These are phyloP conservation scores for Podaxis carcinomalis DNA, from an alignment of 768 basidiomycete species.

Conservation along the genomic window DNA sequence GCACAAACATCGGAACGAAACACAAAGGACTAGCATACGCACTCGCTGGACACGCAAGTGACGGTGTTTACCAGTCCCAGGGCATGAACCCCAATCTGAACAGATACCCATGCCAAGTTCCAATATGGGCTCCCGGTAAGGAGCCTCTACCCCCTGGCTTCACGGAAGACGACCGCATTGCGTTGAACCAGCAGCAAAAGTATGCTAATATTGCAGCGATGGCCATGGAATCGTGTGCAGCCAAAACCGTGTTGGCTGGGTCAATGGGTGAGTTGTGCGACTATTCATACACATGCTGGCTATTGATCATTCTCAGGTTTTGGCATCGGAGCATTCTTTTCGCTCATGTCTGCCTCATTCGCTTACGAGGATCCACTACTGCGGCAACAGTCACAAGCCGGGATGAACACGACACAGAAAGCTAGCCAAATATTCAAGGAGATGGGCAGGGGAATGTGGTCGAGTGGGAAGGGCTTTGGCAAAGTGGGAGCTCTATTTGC, in stretches of 20 bases:
- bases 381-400: slow-evolving; percentile 54
- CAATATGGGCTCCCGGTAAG: slow-evolving; percentile 79
- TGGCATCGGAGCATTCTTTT: slow-evolving; percentile 91
- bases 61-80: slow-evolving; percentile 3
- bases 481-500: slow-evolving; percentile 93
- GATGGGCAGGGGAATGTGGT: slow-evolving; percentile 92
- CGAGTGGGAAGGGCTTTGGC: slow-evolving; percentile 85
- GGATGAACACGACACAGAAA: slow-evolving; percentile 67
- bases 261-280: slow-evolving; percentile 63
- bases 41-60: background rate
- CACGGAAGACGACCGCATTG: slow-evolving; percentile 72
- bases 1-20: slow-evolving; percentile 3
- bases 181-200: slow-evolving; percentile 66
- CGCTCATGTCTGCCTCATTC: slow-evolving; percentile 93
- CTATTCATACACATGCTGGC: background rate
- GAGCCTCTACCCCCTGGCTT: slow-evolving; percentile 85
- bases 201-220: slow-evolving; percentile 66
- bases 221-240: slow-evolving; percentile 83
- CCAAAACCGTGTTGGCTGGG: slow-evolving; percentile 79
- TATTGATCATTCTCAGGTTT: slow-evolving; percentile 52
- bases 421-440: slow-evolving; percentile 85
- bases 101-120: slow-evolving; percentile 49
- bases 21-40: background rate
- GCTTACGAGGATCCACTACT: slow-evolving; percentile 91
- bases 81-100: slow-evolving; percentile 27